Percentiles rank a stretch among this genome's conserved stretches.
Evolutionary conservation across 2,329 filamentous ascomycete genomes (phyloP).

Genomic region (Sporothrix brasiliensis): DNA sequence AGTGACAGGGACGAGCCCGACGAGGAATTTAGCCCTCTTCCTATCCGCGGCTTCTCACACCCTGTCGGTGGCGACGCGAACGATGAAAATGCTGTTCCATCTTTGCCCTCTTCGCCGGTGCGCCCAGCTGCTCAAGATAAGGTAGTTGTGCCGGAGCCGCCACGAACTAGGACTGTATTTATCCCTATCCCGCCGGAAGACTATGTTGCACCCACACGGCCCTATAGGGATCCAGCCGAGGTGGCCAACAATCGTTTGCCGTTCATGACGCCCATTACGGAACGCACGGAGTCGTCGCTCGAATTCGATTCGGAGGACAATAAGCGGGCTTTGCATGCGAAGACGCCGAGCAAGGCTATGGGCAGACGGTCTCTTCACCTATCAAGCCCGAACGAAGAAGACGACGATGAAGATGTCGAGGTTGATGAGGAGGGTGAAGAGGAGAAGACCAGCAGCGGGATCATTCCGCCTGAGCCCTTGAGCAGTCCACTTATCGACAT

Average conservation of each 20-base stretch:
- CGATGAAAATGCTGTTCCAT: not conserved
- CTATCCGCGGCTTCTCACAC: slow-evolving; percentile 16
- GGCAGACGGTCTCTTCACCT: slow-evolving; percentile 35
- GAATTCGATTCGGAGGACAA: slow-evolving; percentile 64
- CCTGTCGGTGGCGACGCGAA: not conserved
- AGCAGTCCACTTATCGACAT: slow-evolving; percentile 65
- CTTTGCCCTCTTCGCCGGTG: slow-evolving; percentile 29
- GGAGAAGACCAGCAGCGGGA: slow-evolving; percentile 26
- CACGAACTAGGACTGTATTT: slow-evolving; percentile 62
- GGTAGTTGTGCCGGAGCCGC: slow-evolving; percentile 48
- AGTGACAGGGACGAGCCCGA: slow-evolving; percentile 40
- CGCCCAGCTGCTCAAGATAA: slow-evolving; percentile 37
- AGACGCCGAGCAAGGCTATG: slow-evolving; percentile 72
- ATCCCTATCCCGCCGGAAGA: slow-evolving; percentile 83
- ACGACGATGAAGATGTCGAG: slow-evolving; percentile 43
- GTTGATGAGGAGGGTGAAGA: slow-evolving; percentile 40
- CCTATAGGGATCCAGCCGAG: slow-evolving; percentile 78
- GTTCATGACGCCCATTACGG: slow-evolving; percentile 98
- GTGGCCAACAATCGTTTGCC: slow-evolving; percentile 88
- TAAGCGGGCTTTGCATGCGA: slow-evolving; percentile 62
- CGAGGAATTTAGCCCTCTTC: slow-evolving; percentile 35
- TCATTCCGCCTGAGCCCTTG: slow-evolving; percentile 27
- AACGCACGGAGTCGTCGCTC: slow-evolving; percentile 88
- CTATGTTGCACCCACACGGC: slow-evolving; percentile 75
- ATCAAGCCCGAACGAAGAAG: slow-evolving; percentile 36